Base-by-base conservation (phyloP, 176 grass and related monocot genomes). In the Neostapfia colusana region DNA sequence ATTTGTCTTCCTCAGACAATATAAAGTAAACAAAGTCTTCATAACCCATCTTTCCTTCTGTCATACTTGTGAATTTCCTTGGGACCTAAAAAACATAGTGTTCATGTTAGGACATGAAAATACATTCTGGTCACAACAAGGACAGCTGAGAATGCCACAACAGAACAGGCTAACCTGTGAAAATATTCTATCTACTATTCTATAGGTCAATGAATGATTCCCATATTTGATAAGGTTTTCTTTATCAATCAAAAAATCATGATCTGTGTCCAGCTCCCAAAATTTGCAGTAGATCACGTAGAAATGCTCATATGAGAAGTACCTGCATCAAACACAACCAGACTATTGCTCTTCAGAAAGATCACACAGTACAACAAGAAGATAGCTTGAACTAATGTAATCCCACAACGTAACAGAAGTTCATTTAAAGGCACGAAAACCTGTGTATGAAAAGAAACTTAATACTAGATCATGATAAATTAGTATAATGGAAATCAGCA, bases 221-320 rank as follows among this genome's bases (percentile, higher is more conserved):
- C 96, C 96, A 75, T 99, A 99, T 99, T 78, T 92, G 69, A 99
- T 95, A 58, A 99, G 92, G 75, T 99, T 99, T 76, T 99, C 96
- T 88, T 95, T 99, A 79, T 99, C 96, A 67, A 99, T 99, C 36
- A 95, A 88, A 84, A 99, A 95, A 85, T 99, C 96, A 75, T 99
- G 96, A 87, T 99, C 96, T 81, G 96, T 85, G 70, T 95, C 96
- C 40, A 99, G 85, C 85, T 99, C 96, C 96, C 96, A 99, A 74
- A 99, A 99, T 71, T 99, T 99, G 72, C 96, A 99, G 76, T 99
- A 99, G 73, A 99, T 95, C 48, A 99, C 96, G 95, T 99, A 99
- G 17, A 99, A 99, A 65, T 99, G 96, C 72, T 99, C 96, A 42
- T 99, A 99, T 38, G 96, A 99, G 75, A 99, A 99, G 72, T 92